Base-by-base conservation (phyloP, 306 rosid species). In the Pyrus betulifolia region DNA sequence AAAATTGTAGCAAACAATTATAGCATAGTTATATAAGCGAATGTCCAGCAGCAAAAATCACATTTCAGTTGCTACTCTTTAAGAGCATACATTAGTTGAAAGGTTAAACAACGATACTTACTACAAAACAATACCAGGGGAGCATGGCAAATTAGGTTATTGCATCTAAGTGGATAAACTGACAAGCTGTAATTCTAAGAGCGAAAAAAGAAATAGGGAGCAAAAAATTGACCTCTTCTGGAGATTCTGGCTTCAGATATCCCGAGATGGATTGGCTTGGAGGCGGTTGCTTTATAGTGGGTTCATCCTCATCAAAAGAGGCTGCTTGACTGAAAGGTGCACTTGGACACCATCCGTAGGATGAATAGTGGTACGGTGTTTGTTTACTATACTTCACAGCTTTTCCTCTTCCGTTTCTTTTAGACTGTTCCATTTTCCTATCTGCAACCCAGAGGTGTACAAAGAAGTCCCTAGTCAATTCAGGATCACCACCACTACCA, bases 391-490 rank as follows among this genome's bases (percentile, higher is more conserved):
- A n/a, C 22, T 64, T 63, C 69, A 49, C 31, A 38, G 30, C 63
- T 71, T 75, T 81, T 60, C 71, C 79, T 69, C 75, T 70, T 64
- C 66, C 40, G 63, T 76, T 86, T 71, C 42, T 76, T 25, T 28
- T 69, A 25, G 82, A 58, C 33, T 82, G 61, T 38, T 54, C 52
- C 64, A 63, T 64, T 81, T 85, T 89, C 69, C 33, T 63, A 78
- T 94, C 97, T 19, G 82, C 84, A 76, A 87, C 80, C 97, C 96
- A 90, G 28, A 90, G 90, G 75, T 77, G 84, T 10, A 51, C 88
- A 38, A 94, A 74, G 17, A 89, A 87, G 10, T 87, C 90, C 79
- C 96, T 94, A 33, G 70, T 86, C 57, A 90, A 45, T 21, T 66
- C 84, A 40, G 69, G 51, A 78, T 70, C 69, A 63, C 33, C 76